Percentiles rank a stretch among this genome's conserved stretches.
Evolutionary conservation across 2,329 filamentous ascomycete genomes (phyloP).

Genomic region (Pyrenochaeta sp.): DNA sequence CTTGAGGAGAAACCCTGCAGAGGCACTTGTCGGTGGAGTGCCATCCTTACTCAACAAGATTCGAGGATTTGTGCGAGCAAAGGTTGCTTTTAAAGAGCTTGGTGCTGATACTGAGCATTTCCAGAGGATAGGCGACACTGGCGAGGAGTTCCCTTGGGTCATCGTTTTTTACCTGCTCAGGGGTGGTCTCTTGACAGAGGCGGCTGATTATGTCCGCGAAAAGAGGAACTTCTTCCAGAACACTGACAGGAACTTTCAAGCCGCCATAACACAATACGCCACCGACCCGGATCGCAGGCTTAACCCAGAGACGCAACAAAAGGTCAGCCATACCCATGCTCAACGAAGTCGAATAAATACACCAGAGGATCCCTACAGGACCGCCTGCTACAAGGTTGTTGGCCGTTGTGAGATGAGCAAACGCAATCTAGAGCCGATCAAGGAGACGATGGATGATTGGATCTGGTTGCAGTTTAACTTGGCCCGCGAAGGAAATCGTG

Average conservation of each 20-base stretch:
- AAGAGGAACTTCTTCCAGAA: slow-evolving; percentile 87
- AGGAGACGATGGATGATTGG: slow-evolving; percentile 71
- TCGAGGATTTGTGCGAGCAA: slow-evolving; percentile 87
- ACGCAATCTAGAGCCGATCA: slow-evolving; percentile 65
- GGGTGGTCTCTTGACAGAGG: slow-evolving; percentile 83
- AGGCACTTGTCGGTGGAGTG: slow-evolving; percentile 88
- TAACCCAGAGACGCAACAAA: slow-evolving; percentile 79
- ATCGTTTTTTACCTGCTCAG: slow-evolving; percentile 91
- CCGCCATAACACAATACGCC: slow-evolving; percentile 86
- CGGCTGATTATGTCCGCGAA: slow-evolving; percentile 83
- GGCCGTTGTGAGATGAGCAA: slow-evolving; percentile 74
- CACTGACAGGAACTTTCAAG: slow-evolving; percentile 88
- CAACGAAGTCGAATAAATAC: slow-evolving; percentile 84
- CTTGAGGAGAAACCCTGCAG: slow-evolving; percentile 83
- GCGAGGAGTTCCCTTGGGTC: slow-evolving; percentile 90
- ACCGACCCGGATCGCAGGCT: slow-evolving; percentile 79
- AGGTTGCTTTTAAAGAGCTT: slow-evolving; percentile 81
- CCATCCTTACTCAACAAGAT: slow-evolving; percentile 91
- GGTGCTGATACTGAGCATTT: slow-evolving; percentile 82
- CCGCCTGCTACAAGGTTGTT: slow-evolving; percentile 98
- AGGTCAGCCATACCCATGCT: slow-evolving; percentile 89
- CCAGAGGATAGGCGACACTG: slow-evolving; percentile 69
- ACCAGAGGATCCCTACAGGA: slow-evolving; percentile 90
- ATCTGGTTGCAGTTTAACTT: slow-evolving; percentile 72
- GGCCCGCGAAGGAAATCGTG: slow-evolving; percentile 68